A percentile compares a stretch with the other conserved stretches of the same genome.
phyloP scores from a whole-genome alignment of 2,329 filamentous ascomycete genomes.

The Fusarium sp. region DNA sequence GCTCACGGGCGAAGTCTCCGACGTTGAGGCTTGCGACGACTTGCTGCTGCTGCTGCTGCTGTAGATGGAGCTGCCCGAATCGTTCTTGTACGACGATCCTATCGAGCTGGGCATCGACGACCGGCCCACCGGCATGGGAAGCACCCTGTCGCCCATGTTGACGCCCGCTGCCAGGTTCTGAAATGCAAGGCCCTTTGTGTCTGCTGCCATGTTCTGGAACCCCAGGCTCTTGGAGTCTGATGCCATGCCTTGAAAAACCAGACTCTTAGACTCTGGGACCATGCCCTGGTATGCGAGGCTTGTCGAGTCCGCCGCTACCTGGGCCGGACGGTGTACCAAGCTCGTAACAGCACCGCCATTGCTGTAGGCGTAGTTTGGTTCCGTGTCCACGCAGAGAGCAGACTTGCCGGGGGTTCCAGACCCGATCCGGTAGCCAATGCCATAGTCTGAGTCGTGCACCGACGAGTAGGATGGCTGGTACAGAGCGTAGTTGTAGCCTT shows the following conservation, averaged over 20 bases:
- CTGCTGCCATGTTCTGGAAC: conserved; percentile 15
- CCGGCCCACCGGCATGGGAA: conserved; percentile 35
- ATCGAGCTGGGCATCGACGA: conserved; percentile 34
- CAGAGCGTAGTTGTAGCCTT: conserved; percentile 41
- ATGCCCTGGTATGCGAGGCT: conserved; percentile 12
- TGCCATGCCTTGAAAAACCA: conserved; percentile 2
- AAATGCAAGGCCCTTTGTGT: conserved; percentile 36
- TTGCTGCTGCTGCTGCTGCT: conserved; percentile 33
- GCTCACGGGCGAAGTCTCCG: conserved; percentile 38
- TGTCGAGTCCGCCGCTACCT: conserved; percentile 13
- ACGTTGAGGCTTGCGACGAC: conserved; percentile 30
- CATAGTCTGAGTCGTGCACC: conserved; percentile 42
- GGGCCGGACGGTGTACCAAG: conserved; percentile 27
- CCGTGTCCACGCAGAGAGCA: conserved; percentile 45
- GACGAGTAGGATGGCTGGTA: conserved; percentile 38
- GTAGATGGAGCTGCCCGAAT: conserved; percentile 43
- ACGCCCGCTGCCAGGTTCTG: conserved; percentile 33
- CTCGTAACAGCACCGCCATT: conserved; percentile 23
- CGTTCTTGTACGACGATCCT: conserved; percentile 43
- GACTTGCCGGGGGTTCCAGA: conserved; percentile 34
- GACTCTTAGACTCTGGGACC: conserved; percentile 19
- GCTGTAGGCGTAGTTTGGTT: conserved; percentile 45
- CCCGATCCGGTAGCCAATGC: conserved; percentile 45
- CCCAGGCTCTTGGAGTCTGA: conserved; percentile 10
- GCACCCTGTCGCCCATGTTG: conserved; percentile 36